Evolutionary conservation across 208 protist genomes (phyloP).

Genomic region (Crithidia brevicula): DNA sequence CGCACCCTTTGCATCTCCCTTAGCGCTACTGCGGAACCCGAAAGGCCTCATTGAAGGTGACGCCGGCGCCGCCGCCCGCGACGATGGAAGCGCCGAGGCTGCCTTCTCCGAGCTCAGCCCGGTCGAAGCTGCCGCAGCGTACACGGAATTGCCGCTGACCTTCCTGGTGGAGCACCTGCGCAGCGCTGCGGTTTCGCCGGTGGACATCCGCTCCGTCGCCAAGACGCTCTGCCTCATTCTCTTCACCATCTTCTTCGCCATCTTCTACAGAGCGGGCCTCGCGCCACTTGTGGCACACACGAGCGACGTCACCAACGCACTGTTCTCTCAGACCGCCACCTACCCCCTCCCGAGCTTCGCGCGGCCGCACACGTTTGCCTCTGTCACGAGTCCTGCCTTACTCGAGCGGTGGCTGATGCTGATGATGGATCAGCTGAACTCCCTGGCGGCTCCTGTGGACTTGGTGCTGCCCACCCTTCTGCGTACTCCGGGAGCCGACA

Average conservation of each 20-base stretch:
- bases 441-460: neutral
- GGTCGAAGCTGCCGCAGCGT: conserved; percentile 32
- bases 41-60: neutral
- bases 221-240: neutral
- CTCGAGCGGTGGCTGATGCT: conserved; percentile 15
- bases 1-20: conserved; percentile 1
- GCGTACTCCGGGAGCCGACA: too few species aligned
- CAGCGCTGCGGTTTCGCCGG: conserved; percentile 11
- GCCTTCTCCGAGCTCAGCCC: conserved; percentile 16
- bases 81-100: neutral
- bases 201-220: neutral
- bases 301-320: conserved; percentile 13
- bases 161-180: conserved; percentile 36
- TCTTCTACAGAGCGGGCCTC: conserved; percentile 20
- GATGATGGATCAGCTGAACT: conserved; percentile 27
- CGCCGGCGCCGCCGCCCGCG: neutral
- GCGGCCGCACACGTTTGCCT: conserved; percentile 37
- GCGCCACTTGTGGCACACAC: conserved; percentile 9
- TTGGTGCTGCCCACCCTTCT: neutral
- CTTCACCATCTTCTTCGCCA: conserved; percentile 19
- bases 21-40: conserved; percentile 7
- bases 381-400: conserved; percentile 10
- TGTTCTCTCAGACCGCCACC: conserved; percentile 30
- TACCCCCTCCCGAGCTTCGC: conserved; percentile 34
- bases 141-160: conserved; percentile 47